These are phyloP conservation scores for Alternaria sp. DNA, from an alignment of 2,329 filamentous ascomycete species.

Conservation along the genomic window DNA sequence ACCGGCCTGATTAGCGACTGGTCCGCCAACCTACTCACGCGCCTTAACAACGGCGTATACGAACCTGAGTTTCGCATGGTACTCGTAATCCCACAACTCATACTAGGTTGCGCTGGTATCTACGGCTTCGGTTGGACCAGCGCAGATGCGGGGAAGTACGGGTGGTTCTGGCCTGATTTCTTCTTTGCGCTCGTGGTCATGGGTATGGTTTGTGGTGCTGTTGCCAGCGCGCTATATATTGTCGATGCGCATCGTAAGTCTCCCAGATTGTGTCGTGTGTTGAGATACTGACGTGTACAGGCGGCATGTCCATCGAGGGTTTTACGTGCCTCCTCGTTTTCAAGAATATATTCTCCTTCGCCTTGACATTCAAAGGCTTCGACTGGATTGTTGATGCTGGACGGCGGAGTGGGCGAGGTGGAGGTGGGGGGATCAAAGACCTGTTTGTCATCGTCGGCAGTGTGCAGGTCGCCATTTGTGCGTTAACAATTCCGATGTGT, in stretches of 20 bases:
- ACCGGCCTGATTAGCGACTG: slow-evolving; percentile 78
- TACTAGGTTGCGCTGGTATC: slow-evolving; percentile 79
- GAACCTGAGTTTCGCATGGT: slow-evolving; percentile 91
- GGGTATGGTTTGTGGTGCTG: slow-evolving; percentile 91
- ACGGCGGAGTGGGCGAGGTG: not conserved
- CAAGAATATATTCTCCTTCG: slow-evolving; percentile 93
- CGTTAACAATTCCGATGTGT: slow-evolving; percentile 81
- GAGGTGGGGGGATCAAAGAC: slow-evolving; percentile 63
- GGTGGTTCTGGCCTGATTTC: slow-evolving; percentile 77
- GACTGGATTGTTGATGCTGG: slow-evolving; percentile 74
- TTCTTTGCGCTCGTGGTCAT: slow-evolving; percentile 87
- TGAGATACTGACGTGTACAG: slow-evolving; percentile 51
- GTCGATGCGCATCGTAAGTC: slow-evolving; percentile 84
- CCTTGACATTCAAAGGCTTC: slow-evolving; percentile 83
- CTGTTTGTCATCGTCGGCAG: slow-evolving; percentile 77
- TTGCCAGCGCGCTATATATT: slow-evolving; percentile 85
- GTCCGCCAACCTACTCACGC: slow-evolving; percentile 74
- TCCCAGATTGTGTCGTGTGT: slow-evolving; percentile 3
- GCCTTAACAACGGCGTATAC: slow-evolving; percentile 80
- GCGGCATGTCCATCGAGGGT: slow-evolving; percentile 82
- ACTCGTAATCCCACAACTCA: slow-evolving; percentile 81
- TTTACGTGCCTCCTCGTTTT: slow-evolving; percentile 92
- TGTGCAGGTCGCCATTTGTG: slow-evolving; percentile 80
- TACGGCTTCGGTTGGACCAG: slow-evolving; percentile 85
- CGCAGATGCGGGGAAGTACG: slow-evolving; percentile 67